A percentile compares a stretch with the other conserved stretches of the same genome.
Conservation (phyloP, 2,329 filamentous ascomycete genomes). For the Salinomyces thailandicus region DNA sequence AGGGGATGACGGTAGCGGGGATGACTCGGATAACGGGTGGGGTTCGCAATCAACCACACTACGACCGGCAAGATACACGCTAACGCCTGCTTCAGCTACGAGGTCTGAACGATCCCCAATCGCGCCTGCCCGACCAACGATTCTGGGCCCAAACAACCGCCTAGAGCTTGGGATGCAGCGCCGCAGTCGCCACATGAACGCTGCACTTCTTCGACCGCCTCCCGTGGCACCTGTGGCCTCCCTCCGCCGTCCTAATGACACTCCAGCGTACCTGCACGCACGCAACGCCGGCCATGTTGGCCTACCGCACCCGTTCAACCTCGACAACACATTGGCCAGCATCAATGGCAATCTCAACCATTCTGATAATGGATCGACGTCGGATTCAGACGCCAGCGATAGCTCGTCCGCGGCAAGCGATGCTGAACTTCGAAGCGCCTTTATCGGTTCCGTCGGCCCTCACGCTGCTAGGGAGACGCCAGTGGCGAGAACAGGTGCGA, state of each 20-base stretch:
- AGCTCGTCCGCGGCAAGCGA: not conserved
- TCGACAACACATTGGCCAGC: slow-evolving; percentile 12
- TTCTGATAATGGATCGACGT: no score
- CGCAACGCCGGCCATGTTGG: no score
- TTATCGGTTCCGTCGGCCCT: no score
- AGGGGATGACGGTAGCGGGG: not conserved
- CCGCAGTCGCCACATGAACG: not conserved
- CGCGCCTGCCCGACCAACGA: slow-evolving; percentile 6
- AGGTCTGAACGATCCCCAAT: slow-evolving; percentile 9
- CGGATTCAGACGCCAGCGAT: no score
- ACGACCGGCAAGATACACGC: not conserved
- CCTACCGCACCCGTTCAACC: slow-evolving; percentile 18
- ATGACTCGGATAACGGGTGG: slow-evolving; percentile 7
- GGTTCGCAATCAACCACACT: slow-evolving; percentile 11
- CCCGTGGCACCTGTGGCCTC: no score
- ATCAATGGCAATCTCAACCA: slow-evolving; percentile 5
- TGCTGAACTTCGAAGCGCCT: no score
- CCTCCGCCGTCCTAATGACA: no score
- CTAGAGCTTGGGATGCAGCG: slow-evolving; percentile 2
- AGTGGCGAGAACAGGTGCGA: no score
- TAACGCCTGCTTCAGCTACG: slow-evolving; percentile 2
- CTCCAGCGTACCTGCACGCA: no score
- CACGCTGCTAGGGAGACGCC: no score
- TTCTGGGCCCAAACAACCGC: slow-evolving; percentile 1
- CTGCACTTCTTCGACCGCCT: not conserved